phyloP scores from a whole-genome alignment of 1,284 basidiomycete genomes.

The Afroboletus lepidellus region DNA sequence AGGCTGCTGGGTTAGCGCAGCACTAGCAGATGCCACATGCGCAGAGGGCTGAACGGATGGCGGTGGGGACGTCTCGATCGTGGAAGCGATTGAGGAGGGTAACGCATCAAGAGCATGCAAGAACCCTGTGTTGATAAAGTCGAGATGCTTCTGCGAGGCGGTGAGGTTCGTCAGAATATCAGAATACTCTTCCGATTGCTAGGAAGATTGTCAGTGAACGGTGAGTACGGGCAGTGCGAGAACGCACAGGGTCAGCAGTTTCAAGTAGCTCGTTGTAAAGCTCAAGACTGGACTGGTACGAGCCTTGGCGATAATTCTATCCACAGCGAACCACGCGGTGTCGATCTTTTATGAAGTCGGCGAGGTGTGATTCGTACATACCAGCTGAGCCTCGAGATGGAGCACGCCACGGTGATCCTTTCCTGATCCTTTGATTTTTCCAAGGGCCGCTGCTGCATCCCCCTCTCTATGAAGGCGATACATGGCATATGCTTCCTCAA shows the following conservation, averaged over 20 bases:
- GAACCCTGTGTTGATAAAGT: constrained; percentile 75
- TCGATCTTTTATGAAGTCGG: constrained; percentile 22
- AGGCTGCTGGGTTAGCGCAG: constrained; percentile 29
- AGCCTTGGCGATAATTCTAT: constrained; percentile 75
- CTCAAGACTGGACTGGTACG: constrained; percentile 69
- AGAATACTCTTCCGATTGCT: constrained; percentile 84
- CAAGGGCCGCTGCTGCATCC: constrained; percentile 60
- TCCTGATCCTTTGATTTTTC: constrained; percentile 44
- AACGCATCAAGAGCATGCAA: constrained; percentile 60
- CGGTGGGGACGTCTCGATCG: constrained; percentile 62
- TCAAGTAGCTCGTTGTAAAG: constrained; percentile 79
- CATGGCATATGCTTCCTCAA: constrained; percentile 78
- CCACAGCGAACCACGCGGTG: constrained; percentile 9
- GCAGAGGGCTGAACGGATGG: constrained; percentile 44
- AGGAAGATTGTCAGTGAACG: constrained; percentile 12
- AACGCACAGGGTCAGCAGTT: constrained; percentile 65
- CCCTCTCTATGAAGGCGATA: constrained; percentile 76
- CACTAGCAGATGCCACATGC: constrained; percentile 30
- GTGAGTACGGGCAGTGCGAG: constrained; percentile 4
- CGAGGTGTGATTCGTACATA: constrained; percentile 38
- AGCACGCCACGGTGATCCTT: constrained; percentile 61
- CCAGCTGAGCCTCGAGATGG: constrained; percentile 85
- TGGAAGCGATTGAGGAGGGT: constrained; percentile 46
- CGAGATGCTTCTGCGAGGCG: constrained; percentile 75
- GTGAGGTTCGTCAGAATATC: constrained; percentile 83